These are phyloP conservation scores for Monsonia emarginata DNA, from an alignment of 441 rosid species.

Conservation along the genomic window DNA sequence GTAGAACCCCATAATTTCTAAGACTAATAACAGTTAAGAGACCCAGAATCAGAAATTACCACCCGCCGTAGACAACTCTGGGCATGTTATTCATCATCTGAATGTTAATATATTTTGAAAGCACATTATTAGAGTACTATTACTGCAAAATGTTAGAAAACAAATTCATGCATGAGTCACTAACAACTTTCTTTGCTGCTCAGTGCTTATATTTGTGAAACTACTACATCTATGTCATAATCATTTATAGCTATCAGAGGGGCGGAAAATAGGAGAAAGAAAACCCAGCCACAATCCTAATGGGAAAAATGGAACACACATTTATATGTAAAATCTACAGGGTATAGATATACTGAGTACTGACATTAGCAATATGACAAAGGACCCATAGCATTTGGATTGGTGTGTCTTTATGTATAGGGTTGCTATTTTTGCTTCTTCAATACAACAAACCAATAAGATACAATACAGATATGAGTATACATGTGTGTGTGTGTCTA, in stretches of 20 bases:
- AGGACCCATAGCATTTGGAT: background rate
- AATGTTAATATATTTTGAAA: background rate
- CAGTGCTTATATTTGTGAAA: background rate
- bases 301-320: background rate
- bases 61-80: too few relatives aligned
- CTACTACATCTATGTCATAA: background rate
- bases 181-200: background rate
- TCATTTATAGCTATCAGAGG: background rate
- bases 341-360: too few relatives aligned
- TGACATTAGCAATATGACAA: constrained; percentile 4
- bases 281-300: background rate
- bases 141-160: background rate
- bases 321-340: constrained; percentile 1
- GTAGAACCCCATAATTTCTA: too few relatives aligned
- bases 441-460: too few relatives aligned
- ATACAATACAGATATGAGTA: too few relatives aligned
- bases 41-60: too few relatives aligned
- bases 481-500: too few relatives aligned
- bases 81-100: background rate
- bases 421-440: too few relatives aligned
- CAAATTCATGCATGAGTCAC: background rate
- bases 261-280: background rate
- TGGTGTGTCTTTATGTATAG: too few relatives aligned
- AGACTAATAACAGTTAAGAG: too few relatives aligned
- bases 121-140: background rate